Evolutionary conservation across 2,329 filamentous ascomycete species (phyloP).

Genomic region (Alternaria tenuissima): DNA sequence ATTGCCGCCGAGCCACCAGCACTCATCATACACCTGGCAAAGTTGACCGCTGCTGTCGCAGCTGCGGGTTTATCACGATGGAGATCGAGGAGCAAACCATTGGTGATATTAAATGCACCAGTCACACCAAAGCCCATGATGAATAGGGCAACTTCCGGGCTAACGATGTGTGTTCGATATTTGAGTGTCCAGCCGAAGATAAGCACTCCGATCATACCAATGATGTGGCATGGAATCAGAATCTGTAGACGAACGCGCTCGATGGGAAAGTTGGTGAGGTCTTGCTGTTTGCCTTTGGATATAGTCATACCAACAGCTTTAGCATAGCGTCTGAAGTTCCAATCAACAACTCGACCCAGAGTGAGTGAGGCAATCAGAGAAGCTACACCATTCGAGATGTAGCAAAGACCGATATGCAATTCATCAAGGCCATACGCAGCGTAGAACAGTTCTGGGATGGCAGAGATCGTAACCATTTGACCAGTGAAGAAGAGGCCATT

Average conservation of each 20-base stretch:
- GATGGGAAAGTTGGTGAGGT: constrained; percentile 61
- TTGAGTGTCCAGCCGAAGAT: constrained; percentile 56
- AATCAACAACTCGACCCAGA: constrained; percentile 63
- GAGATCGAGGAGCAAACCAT: constrained; percentile 57
- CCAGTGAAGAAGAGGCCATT: constrained; percentile 47
- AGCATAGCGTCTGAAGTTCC: constrained; percentile 76
- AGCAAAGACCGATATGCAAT: constrained; percentile 42
- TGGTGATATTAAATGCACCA: constrained; percentile 57
- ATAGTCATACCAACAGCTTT: constrained; percentile 67
- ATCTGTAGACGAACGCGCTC: constrained; percentile 56
- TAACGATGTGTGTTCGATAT: constrained; percentile 49
- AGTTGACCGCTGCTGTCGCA: constrained; percentile 51
- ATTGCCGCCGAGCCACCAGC: constrained; percentile 51
- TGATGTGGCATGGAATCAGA: constrained; percentile 48
- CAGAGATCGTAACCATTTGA: constrained; percentile 39
- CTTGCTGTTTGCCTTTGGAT: constrained; percentile 64
- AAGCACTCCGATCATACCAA: constrained; percentile 45
- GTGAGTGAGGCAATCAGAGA: constrained; percentile 38
- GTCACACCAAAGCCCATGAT: constrained; percentile 65
- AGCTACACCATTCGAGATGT: constrained; percentile 41
- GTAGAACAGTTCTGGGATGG: constrained; percentile 39
- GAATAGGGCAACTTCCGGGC: constrained; percentile 58
- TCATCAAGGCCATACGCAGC: constrained; percentile 41
- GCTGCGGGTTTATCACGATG: constrained; percentile 52
- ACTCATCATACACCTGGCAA: constrained; percentile 49